Evolutionary conservation across 169 alveolate species (phyloP).

Genomic region (Plasmodium coatneyi): DNA sequence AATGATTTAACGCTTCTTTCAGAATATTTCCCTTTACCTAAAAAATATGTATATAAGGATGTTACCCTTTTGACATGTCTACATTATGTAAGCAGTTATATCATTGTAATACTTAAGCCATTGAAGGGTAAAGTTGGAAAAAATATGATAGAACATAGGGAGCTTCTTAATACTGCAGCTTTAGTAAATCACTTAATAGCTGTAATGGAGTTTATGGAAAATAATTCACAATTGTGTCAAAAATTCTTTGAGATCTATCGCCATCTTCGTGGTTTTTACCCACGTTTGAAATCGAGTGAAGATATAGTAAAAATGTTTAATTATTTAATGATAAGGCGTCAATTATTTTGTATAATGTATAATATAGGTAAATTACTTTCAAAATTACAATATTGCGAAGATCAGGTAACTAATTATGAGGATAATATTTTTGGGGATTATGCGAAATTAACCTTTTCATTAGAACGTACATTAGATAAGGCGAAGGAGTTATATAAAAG

Average conservation of each 20-base stretch:
- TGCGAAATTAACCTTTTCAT: not conserved
- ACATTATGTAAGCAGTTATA: conserved; percentile 1
- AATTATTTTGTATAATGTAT: not conserved
- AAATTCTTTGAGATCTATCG: not conserved
- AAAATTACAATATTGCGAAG: not conserved
- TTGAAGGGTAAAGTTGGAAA: not conserved
- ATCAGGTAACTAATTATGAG: not conserved
- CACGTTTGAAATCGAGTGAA: conserved; percentile 6
- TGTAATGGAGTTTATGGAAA: conserved; percentile 3
- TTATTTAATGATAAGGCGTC: not conserved
- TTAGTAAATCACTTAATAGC: not conserved
- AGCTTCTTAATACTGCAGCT: not conserved
- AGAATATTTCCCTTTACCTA: not conserved
- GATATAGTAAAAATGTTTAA: not conserved
- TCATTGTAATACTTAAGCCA: conserved; percentile 14
- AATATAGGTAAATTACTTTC: not conserved
- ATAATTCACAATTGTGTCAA: conserved; percentile 7
- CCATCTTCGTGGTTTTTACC: not conserved
- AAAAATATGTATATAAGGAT: not conserved
- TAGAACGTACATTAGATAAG: not conserved
- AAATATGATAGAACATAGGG: not conserved
- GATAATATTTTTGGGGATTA: too few species aligned
- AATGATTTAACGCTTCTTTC: not conserved
- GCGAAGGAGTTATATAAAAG: not conserved
- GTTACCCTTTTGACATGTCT: not conserved